Evolutionary conservation across 1,284 basidiomycete genomes (phyloP).

Genomic region (Trametes sp.): DNA sequence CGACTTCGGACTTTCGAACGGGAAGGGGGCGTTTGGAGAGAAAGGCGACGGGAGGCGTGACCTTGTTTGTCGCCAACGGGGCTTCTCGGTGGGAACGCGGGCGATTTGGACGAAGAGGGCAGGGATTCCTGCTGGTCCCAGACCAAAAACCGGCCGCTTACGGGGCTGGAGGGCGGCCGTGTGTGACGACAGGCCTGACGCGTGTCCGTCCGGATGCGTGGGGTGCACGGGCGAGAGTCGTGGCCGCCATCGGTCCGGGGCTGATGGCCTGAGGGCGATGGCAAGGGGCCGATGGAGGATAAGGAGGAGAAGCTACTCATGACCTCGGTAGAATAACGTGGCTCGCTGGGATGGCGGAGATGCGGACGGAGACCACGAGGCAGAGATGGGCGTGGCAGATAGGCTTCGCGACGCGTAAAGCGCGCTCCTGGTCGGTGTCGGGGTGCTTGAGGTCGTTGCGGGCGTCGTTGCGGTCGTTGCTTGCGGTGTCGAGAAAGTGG

Average conservation of each 20-base stretch:
- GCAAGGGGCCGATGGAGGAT: slow-evolving; percentile 34
- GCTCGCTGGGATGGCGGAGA: slow-evolving; percentile 41
- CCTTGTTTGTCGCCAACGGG: slow-evolving; percentile 17
- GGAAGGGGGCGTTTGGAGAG: slow-evolving; percentile 24
- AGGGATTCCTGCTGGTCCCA: slow-evolving; percentile 21
- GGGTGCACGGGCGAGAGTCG: slow-evolving; percentile 27
- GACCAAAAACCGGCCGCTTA: slow-evolving; percentile 29
- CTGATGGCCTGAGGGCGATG: slow-evolving; percentile 28
- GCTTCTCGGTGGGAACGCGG: slow-evolving; percentile 24
- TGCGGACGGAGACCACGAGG: slow-evolving; percentile 37
- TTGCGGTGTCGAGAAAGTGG: slow-evolving; percentile 21
- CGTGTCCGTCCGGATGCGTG: slow-evolving; percentile 28
- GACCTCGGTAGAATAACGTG: slow-evolving; percentile 36
- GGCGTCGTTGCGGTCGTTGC: slow-evolving; percentile 19
- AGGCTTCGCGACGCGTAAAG: slow-evolving; percentile 26
- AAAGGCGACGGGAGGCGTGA: slow-evolving; percentile 24
- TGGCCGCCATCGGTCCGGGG: slow-evolving; percentile 31
- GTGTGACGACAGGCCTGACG: slow-evolving; percentile 25
- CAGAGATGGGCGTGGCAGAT: slow-evolving; percentile 25
- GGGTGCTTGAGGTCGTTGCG: slow-evolving; percentile 20
- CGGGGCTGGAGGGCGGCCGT: slow-evolving; percentile 26
- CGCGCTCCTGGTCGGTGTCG: slow-evolving; percentile 27
- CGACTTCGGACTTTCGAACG: slow-evolving; percentile 34
- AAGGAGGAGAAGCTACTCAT: slow-evolving; percentile 39
- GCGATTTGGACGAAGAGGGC: slow-evolving; percentile 28